These are phyloP conservation scores for Salicornia ramosissima DNA, from an alignment of 148 eudicot genomes.

Conservation along the genomic window DNA sequence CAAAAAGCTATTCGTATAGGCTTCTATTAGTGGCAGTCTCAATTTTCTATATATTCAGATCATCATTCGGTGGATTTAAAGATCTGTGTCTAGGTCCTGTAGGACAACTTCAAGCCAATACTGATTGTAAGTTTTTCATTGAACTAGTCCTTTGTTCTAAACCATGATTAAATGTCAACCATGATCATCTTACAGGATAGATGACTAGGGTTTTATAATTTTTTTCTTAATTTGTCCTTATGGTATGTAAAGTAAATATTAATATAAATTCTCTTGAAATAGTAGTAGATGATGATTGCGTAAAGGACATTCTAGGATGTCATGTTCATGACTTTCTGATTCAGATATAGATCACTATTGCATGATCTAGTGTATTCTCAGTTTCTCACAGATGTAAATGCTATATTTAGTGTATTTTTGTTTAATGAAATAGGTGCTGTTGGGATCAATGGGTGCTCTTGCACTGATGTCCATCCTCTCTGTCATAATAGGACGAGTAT, in stretches of 20 bases:
- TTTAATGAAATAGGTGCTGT: constrained; percentile 56
- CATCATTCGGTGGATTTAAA: not conserved
- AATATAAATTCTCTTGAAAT: not conserved
- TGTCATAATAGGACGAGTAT: constrained; percentile 75
- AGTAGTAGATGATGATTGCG: not conserved
- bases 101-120: not conserved
- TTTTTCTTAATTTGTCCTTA: not conserved
- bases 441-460: constrained; percentile 96
- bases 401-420: not conserved
- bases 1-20: not conserved
- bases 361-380: not conserved
- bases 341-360: not conserved
- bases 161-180: not conserved
- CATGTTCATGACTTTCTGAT: constrained; percentile 6
- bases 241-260: too few species aligned
- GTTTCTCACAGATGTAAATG: not conserved
- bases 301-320: not conserved
- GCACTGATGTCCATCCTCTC: constrained; percentile 80
- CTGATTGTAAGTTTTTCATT: not conserved
- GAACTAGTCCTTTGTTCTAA: not conserved
- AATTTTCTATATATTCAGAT: not conserved
- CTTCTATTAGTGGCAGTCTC: not conserved
- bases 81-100: not conserved
- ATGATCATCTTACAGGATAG: not conserved
- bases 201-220: not conserved